phyloP scores from a whole-genome alignment of 2,329 filamentous ascomycete genomes.

The Pestalotiopsis fici region DNA sequence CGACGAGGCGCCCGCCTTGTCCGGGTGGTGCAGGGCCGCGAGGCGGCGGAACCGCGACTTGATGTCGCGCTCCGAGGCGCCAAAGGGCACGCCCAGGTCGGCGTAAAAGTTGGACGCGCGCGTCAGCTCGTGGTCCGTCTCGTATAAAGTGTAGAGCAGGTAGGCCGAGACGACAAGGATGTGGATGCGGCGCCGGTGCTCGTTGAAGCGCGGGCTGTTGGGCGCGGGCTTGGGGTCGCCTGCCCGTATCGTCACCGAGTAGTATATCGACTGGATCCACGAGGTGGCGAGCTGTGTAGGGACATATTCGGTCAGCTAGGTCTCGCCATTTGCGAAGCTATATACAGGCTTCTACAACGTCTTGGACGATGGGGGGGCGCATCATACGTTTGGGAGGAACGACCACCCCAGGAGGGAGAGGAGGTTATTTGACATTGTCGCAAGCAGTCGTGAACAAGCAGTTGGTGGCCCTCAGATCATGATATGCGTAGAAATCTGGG shows the following conservation, averaged over 20 bases:
- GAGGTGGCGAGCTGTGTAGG: conserved; percentile 69
- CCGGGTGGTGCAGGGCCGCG: conserved; percentile 74
- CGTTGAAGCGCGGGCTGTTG: conserved; percentile 66
- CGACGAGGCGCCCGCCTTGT: conserved; percentile 61
- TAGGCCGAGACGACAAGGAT: conserved; percentile 81
- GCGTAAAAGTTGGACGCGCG: conserved; percentile 76
- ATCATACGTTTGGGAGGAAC: conserved; percentile 56
- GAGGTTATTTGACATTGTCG: conserved; percentile 47
- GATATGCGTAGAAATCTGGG: not conserved
- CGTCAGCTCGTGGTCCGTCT: conserved; percentile 81
- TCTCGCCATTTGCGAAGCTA: not conserved
- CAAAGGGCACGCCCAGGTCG: conserved; percentile 69
- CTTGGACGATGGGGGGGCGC: not conserved
- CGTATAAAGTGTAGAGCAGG: conserved; percentile 89
- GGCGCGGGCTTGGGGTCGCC: conserved; percentile 78
- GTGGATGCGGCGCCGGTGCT: conserved; percentile 81
- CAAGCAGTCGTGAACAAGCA: not conserved
- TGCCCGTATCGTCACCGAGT: conserved; percentile 84
- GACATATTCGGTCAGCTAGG: not conserved
- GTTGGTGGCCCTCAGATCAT: not conserved
- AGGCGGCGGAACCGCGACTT: conserved; percentile 84
- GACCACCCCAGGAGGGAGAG: conserved; percentile 58
- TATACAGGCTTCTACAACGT: not conserved
- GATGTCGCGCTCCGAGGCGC: conserved; percentile 73
- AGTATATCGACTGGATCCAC: conserved; percentile 80